Evolutionary conservation across 352 stramenopile genomes (phyloP), one percentile per base, ranked within the genome.

Genomic region (Pythium vanterpoolii): DNA sequence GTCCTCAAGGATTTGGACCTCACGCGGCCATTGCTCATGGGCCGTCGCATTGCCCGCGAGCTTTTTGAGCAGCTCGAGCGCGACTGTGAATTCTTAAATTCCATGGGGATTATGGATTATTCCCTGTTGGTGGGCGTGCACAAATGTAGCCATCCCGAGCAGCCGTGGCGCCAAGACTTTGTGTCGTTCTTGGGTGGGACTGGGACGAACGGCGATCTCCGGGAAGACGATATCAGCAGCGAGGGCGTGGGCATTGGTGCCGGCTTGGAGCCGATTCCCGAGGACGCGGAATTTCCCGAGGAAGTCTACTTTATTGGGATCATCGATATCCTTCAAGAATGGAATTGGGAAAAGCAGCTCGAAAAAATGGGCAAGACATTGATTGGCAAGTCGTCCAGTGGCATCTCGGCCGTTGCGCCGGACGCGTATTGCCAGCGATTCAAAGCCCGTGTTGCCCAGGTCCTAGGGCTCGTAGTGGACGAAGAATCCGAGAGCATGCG

Each of bases 301-400:
- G 79, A 90, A 59, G 72, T 91, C 38, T 94, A 94, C 50, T 90
- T 87, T 55, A 70, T 94, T 5, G 84, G 84, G 10, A 90, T 94
- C 44, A 94, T 94, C 34, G 84, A 94, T 67, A 91, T 94, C 42
- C 43, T 94, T 6, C 84, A 94, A 55, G 73, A 90, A 58, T 94
- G 83, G 80, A 82, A 89, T 57, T 89, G 75, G 77, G 79, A 87
- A 43, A 91, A 91, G 62, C 76, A 87, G 60, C 61, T 87, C 42
- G 82, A 91, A 46, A 86, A 87, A 30, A 68, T 81, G 14, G 78
- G 76, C n/a, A 91, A 91, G 68, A 76, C 86, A 56, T 53, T 90
- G 38, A 64, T 88, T 11, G 77, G 79, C 19, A 89, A 91, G 49
- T 78, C 76, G 36, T 65, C 72, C 24, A 79, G 71, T 24, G 80